phyloP scores from a whole-genome alignment of 2,329 filamentous ascomycete species.

The Rhexocercosporidium sp. region DNA sequence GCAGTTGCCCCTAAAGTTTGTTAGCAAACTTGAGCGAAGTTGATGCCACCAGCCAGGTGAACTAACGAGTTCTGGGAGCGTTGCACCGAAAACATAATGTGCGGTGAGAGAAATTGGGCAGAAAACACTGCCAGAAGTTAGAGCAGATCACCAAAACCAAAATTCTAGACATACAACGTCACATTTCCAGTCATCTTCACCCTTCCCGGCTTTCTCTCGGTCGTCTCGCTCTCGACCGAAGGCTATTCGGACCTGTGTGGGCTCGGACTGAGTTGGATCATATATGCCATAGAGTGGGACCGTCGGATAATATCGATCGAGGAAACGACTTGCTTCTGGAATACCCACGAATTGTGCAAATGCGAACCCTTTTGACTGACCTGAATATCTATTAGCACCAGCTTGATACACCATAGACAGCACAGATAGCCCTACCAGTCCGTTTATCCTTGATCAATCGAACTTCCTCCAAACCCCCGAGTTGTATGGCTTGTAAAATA shows the following conservation, averaged over 20 bases:
- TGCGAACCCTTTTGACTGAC: slow-evolving; percentile 58
- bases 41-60: neutral
- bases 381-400: slow-evolving; percentile 41
- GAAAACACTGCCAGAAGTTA: slow-evolving; percentile 51
- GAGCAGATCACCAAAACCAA: neutral
- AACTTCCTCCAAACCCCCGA: slow-evolving; percentile 59
- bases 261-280: slow-evolving; percentile 46
- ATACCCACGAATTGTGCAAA: slow-evolving; percentile 59
- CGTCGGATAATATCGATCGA: slow-evolving; percentile 56
- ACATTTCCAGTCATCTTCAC: slow-evolving; percentile 62
- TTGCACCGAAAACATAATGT: slow-evolving; percentile 64
- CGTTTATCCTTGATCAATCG: slow-evolving; percentile 62
- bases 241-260: slow-evolving; percentile 47
- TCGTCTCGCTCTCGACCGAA: slow-evolving; percentile 60
- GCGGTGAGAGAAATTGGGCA: slow-evolving; percentile 62
- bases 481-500: slow-evolving; percentile 54
- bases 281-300: slow-evolving; percentile 54
- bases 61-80: slow-evolving; percentile 56
- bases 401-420: slow-evolving; percentile 20
- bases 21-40: slow-evolving; percentile 33
- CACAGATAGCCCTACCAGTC: slow-evolving; percentile 51
- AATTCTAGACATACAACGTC: slow-evolving; percentile 48
- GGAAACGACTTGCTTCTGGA: slow-evolving; percentile 55
- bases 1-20: slow-evolving; percentile 39
- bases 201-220: slow-evolving; percentile 48